Evolutionary conservation across 2,329 filamentous ascomycete species (phyloP), one percentile per base, ranked within the genome.

Genomic region (Eutypa lata): DNA sequence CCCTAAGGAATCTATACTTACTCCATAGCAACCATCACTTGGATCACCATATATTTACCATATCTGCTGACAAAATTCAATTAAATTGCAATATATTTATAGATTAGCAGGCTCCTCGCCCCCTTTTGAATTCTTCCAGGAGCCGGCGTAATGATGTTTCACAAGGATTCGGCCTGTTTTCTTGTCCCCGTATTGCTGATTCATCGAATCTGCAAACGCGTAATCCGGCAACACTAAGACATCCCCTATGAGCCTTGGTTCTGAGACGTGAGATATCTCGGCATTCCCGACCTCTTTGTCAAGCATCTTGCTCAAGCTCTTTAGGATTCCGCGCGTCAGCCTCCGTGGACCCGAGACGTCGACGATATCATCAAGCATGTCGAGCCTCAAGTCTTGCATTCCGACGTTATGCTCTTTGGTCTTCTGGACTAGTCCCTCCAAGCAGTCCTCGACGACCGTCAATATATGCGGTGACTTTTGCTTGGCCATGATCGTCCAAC

Each of bases 401-500:
- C 48, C 6, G 2, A 65, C 56, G 2, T 55, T 55, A 13, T 64
- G 26, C 16, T 59, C 47, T 5, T 44, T 3, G 0, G 57, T 51
- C 38, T 54, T 62, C 7, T 53, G 31, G 2, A 46, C 43, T 14
- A 68, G n/a, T 3, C 24, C 53, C 3, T 55, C 46, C 1, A 69
- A n/a, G 18, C 66, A 64, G 45, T 68, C 64, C 0, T 68, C 57
- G 45, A 70, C 58, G 2, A 68, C 59, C 47, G 57, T 55, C 40
- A 54, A 35, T 51, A 68, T 58, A 40, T 68, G 66, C 7, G 60
- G 53, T 6, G 54, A 60, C 1, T 56, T 37, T 1, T 62, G 62
- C 48, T 59, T 60, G 1, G 65, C 57, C 59, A 70, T 60, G 19
- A 69, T 66, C 13, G 60, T 66, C 66, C 66, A 70, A 48, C 51